Percentiles rank a stretch among this genome's conserved stretches.
Conservation (phyloP, 805 yeast genomes). For the Spathaspora gorwiae region DNA sequence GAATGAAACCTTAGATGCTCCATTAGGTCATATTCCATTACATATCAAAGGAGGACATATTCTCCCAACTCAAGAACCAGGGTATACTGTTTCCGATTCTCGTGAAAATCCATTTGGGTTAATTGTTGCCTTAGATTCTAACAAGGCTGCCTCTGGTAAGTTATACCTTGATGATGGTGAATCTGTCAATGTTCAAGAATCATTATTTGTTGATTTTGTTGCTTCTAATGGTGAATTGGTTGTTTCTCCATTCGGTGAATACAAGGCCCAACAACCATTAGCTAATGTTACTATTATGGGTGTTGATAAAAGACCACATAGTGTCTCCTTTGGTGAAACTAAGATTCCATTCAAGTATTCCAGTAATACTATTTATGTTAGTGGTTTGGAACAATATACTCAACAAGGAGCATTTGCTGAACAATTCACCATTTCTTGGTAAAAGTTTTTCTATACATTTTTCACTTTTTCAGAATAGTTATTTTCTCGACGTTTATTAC, state of each 20-base stretch:
- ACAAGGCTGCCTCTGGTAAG: constrained; percentile 15
- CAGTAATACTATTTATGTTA: constrained; percentile 14
- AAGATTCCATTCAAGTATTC: constrained; percentile 10
- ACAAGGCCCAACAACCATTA: constrained; percentile 12
- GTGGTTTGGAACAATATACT: constrained; percentile 13
- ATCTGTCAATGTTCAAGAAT: constrained; percentile 10
- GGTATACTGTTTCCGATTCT: constrained; percentile 18
- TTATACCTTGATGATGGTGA: constrained; percentile 23
- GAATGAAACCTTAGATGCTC: constrained; percentile 20
- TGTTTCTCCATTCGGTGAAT: constrained; percentile 13
- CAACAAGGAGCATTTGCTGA: constrained; percentile 14
- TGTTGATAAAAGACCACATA: constrained; percentile 12
- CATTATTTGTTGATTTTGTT: constrained; percentile 15
- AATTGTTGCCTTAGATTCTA: constrained; percentile 16
- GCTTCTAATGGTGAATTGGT: constrained; percentile 9
- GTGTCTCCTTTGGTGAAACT: constrained; percentile 11
- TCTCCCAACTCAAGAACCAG: constrained; percentile 20
- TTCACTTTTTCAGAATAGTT: background rate
- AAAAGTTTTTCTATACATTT: background rate
- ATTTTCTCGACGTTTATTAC: background rate
- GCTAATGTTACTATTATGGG: constrained; percentile 19
- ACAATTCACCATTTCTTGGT: constrained; percentile 16
- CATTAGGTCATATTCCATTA: constrained; percentile 22
- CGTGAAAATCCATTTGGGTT: constrained; percentile 18
- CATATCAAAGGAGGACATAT: constrained; percentile 20